A percentile compares a stretch with the other conserved stretches of the same genome.
Evolutionary conservation across 352 stramenopile genomes (phyloP).

Genomic region (Aphanomyces euteiches): DNA sequence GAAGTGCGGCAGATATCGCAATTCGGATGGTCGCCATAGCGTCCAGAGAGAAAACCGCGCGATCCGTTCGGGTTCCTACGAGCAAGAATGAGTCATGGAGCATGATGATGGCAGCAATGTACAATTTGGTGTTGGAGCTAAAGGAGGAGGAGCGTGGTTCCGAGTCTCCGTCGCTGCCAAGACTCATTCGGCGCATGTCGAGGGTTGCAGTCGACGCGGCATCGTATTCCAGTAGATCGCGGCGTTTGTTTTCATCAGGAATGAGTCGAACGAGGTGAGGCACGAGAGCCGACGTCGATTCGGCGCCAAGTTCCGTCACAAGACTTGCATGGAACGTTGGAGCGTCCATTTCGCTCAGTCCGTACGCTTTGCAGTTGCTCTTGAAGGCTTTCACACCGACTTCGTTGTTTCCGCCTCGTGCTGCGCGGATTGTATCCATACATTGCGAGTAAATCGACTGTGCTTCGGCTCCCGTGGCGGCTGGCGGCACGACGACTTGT

Average conservation of each 20-base stretch:
- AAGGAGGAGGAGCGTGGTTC: not conserved
- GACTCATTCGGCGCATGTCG: not conserved
- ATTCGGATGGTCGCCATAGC: conserved; percentile 60
- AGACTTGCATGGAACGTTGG: conserved; percentile 52
- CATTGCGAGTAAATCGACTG: conserved; percentile 55
- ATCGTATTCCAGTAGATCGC: conserved; percentile 43
- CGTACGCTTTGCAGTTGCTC: conserved; percentile 56
- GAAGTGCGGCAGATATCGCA: conserved; percentile 57
- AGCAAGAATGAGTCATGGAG: not conserved
- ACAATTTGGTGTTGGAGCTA: not conserved
- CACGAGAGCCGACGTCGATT: conserved; percentile 45
- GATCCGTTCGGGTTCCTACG: conserved; percentile 1
- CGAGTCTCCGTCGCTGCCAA: conserved; percentile 5
- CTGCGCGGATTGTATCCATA: conserved; percentile 52
- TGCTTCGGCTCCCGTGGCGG: conserved; percentile 48
- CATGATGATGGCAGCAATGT: not conserved
- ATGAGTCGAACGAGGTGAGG: conserved; percentile 50
- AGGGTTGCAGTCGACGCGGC: not conserved
- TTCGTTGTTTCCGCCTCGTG: conserved; percentile 52
- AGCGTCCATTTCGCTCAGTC: conserved; percentile 53
- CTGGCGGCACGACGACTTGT: conserved; percentile 40
- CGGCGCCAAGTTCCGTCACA: conserved; percentile 44
- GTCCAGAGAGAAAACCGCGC: conserved; percentile 52
- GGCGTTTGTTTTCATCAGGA: conserved; percentile 47
- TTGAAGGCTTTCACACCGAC: conserved; percentile 56